Conservation (phyloP, 306 rosid genomes). For the Rosa lucieae region DNA sequence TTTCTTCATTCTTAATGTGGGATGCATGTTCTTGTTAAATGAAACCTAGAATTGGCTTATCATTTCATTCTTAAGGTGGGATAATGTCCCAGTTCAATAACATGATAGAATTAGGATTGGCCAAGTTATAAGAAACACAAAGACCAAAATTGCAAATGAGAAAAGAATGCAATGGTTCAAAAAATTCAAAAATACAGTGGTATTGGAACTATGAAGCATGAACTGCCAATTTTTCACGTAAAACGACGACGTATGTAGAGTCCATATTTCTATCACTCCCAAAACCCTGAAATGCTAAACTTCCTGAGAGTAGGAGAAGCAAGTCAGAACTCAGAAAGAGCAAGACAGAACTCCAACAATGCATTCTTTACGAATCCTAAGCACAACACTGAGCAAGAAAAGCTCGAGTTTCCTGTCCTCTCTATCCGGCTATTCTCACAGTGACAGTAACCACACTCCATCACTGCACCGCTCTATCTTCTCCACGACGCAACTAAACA, state of each 20-base stretch:
- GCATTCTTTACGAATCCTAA: slow-evolving; percentile 41
- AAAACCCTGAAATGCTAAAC: background rate
- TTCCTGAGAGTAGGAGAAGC: background rate
- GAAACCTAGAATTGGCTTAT: too few species aligned
- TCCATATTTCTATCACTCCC: background rate
- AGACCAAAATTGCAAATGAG: background rate
- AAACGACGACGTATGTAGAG: background rate
- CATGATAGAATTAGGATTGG: background rate
- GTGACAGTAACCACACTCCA: slow-evolving; percentile 14
- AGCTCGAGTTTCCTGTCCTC: slow-evolving; percentile 8
- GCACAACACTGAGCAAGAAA: slow-evolving; percentile 19
- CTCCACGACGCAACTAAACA: slow-evolving; percentile 53
- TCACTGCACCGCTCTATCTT: slow-evolving; percentile 53
- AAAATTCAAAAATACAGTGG: background rate
- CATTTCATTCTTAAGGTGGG: too few species aligned
- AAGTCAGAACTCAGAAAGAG: too few species aligned
- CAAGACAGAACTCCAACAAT: slow-evolving; percentile 14
- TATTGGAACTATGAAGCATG: background rate
- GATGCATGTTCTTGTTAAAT: too few species aligned
- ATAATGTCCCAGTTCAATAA: too few species aligned
- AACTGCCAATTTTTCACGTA: too few species aligned
- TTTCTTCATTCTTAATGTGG: background rate
- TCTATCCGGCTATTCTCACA: slow-evolving; percentile 12
- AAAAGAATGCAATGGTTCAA: background rate
- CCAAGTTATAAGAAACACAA: background rate